Conservation (phyloP, 83 land plant genomes). For the Isoetes engelmannii region DNA sequence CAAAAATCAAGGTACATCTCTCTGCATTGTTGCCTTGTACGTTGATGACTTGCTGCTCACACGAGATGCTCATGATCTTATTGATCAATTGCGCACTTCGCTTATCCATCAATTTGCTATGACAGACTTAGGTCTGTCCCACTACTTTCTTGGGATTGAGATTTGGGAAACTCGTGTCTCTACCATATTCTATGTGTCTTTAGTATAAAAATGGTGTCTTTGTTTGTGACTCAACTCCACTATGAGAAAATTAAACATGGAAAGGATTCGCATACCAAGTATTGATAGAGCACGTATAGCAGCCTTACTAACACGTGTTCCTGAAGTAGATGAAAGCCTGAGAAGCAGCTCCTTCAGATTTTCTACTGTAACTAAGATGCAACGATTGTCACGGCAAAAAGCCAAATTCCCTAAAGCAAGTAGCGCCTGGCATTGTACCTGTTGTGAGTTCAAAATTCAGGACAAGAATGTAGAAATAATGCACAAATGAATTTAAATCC, state of each 20-base stretch:
- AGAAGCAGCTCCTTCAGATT: slow-evolving; percentile 77
- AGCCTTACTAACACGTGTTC: slow-evolving; percentile 65
- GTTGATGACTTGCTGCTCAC: too few species aligned
- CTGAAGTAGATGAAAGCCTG: slow-evolving; percentile 49
- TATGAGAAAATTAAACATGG: not conserved
- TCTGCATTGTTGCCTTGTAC: too few species aligned
- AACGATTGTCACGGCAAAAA: slow-evolving; percentile 80
- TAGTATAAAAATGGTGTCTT: too few species aligned
- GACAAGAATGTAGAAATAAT: not conserved
- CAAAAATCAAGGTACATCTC: too few species aligned
- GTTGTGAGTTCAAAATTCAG: slow-evolving; percentile 7
- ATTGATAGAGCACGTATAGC: slow-evolving; percentile 94
- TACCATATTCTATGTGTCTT: too few species aligned
- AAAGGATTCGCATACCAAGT: slow-evolving; percentile 46
- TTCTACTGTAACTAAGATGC: slow-evolving; percentile 62
- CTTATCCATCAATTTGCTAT: too few species aligned
- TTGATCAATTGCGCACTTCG: too few species aligned
- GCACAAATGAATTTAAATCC: not conserved
- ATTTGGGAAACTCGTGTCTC: too few species aligned
- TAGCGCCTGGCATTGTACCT: slow-evolving; percentile 83
- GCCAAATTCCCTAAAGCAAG: slow-evolving; percentile 87
- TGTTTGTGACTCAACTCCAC: too few species aligned
- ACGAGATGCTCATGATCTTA: too few species aligned
- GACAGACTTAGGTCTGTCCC: too few species aligned
- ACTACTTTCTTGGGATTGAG: too few species aligned